Percentiles rank a stretch among this genome's conserved stretches.
phyloP scores from a whole-genome alignment of 805 yeast species.

The Saccharomycopsis microspora region DNA sequence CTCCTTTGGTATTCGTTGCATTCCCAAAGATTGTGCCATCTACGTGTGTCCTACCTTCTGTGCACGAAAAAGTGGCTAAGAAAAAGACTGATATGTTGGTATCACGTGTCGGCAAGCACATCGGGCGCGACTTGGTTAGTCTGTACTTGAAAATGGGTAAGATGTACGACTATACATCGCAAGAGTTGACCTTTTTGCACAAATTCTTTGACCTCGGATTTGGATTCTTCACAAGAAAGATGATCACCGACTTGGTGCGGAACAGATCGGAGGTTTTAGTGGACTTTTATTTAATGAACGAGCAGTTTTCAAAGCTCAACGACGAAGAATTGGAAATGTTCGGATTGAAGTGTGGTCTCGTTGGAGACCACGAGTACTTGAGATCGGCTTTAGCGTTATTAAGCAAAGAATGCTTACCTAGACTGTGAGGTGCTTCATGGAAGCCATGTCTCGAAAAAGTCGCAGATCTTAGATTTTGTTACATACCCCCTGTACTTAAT shows the following conservation, averaged over 20 bases:
- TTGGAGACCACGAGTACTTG: not conserved
- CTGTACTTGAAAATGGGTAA: constrained; percentile 19
- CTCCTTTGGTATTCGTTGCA: constrained; percentile 40
- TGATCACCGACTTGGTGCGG: constrained; percentile 2
- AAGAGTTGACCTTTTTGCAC: constrained; percentile 1
- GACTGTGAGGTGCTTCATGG: too few relatives aligned
- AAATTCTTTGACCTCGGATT: constrained; percentile 3
- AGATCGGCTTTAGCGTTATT: too few relatives aligned
- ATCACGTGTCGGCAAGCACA: not conserved
- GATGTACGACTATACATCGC: not conserved
- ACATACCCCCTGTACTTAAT: too few relatives aligned
- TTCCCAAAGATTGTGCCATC: constrained; percentile 47
- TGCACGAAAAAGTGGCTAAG: constrained; percentile 19
- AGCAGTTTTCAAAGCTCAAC: constrained; percentile 6
- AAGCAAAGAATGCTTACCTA: too few relatives aligned
- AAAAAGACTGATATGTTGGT: not conserved
- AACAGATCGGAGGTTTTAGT: constrained; percentile 9
- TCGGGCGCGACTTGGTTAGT: constrained; percentile 15
- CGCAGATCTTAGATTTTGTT: too few relatives aligned
- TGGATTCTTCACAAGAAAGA: not conserved
- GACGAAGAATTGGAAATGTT: constrained; percentile 6
- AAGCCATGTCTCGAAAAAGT: too few relatives aligned
- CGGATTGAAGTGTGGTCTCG: constrained; percentile 12
- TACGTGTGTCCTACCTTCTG: constrained; percentile 43
- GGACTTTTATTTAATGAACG: constrained; percentile 8